Evolutionary conservation across 495 filamentous ascomycete species (phyloP), one percentile per base, ranked within the genome.

Genomic region (Aspergillus olivimuriae): DNA sequence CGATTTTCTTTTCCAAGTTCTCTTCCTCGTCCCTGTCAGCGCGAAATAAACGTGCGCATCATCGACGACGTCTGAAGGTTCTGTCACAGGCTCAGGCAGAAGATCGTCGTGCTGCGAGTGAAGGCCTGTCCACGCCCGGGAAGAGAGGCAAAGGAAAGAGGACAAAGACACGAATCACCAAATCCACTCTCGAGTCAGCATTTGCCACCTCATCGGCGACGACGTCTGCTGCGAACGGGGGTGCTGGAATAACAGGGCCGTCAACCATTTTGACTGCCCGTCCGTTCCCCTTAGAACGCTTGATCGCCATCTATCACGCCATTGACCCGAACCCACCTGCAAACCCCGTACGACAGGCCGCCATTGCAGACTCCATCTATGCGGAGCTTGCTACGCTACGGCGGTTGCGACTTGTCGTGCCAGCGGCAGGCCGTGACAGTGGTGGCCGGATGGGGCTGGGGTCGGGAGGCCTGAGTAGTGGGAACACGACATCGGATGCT

Each of bases 271-370:
- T 85, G 10, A 83, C 89, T 12, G 69, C 69, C 1, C 83, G 89
- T 41, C 78, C 88, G 2, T 98, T 96, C 55, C 77, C 86, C 14
- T 66, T 96, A 8, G 92, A 98, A 67, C 74, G 92, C 3, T 71
- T 95, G 63, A 67, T 94, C 16, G 88, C 91, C 0, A 94, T 98
- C 19, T 89, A 91, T 51, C 81, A 83, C 19, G 82, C 84, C 1
- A 81, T 96, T 33, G 65, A 84, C 24, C 82, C 83, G 1, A 82
- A 89, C 44, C 77, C 68, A 9, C 62, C 78, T 1, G 56, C 70
- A 8, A 75, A 73, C 17, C 63, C 81, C 49, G 72, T 80, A 11
- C 56, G 62, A 22, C 50, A 55, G 19, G 55, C 53, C 14, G 69
- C 61, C 0, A 70, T 75, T 16, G 72, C 76, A 24, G 78, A 79